Base-by-base conservation (phyloP, 78 protist genomes). In the Dictyostelium capitatum region DNA sequence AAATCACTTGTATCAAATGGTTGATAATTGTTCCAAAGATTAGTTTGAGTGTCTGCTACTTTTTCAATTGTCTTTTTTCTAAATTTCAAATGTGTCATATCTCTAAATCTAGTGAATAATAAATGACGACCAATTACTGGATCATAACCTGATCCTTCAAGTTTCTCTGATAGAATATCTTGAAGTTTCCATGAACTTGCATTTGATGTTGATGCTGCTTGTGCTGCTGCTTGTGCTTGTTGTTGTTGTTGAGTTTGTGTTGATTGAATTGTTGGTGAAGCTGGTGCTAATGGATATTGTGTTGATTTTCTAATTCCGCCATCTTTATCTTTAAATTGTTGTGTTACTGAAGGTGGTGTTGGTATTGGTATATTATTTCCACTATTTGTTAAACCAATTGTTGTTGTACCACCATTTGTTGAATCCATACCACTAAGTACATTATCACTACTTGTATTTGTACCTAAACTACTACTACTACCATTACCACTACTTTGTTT, bases 11-110 rank as follows among this genome's bases (percentile, higher is more conserved):
- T 87, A 51, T 87, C 82, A 32, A 87, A 87, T 74, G 92, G 92
- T 47, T 84, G 62, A 72, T 83, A 83, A 17, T 79, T 70, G 72
- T 83, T 83, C 91, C 91, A 83, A 30, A 72, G 51, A 25, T 73
- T 32, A 9, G 28, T 23, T 23, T 37, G 28, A 17, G 78, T 70
- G 41, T 87, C 93, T 37, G 83, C 83, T 10, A 77, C 83, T 14
- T 87, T 87, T 77, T 87, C 84, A 50, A 87, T 74, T 10, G 93
- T 87, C 30, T 78, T 74, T 41, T 87, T 87, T 51, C 93, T 56
- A 30, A 87, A 87, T 51, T 87, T 87, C 64, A 87, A 47, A 51
- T 87, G 93, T 2, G 93, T 77, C 93, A 87, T 87, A 65, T 87
- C 93, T 30, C 93, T 30, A n/a, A 87, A 87, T 74, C 93, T 74